Conservation (phyloP, 164 flowering plant genomes). For the Berberis thunbergii region DNA sequence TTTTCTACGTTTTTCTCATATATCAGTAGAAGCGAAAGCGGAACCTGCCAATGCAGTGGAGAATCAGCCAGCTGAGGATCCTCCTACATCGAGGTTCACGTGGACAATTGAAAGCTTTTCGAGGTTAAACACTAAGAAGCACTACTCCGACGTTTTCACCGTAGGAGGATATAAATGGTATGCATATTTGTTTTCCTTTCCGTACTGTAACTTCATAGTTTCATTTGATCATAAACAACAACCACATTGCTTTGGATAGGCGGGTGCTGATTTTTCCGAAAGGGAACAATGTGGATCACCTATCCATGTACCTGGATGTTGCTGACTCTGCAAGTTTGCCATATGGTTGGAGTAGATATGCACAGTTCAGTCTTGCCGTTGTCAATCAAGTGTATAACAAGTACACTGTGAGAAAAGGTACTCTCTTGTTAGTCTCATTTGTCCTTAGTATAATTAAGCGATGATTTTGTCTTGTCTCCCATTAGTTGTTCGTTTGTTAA, state of each 20-base stretch:
- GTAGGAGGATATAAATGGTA: neutral
- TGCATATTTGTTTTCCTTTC: neutral
- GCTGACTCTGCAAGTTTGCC: neutral
- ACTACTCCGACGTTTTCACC: neutral
- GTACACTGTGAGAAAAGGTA: conserved; percentile 49
- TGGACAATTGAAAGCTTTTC: conserved; percentile 24
- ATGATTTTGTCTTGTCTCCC: too few relatives aligned
- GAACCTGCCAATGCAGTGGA: conserved; percentile 35
- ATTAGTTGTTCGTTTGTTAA: too few relatives aligned
- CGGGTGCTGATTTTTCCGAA: conserved; percentile 29
- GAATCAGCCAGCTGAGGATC: conserved; percentile 46
- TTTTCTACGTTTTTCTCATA: neutral
- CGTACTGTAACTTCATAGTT: neutral
- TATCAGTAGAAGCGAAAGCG: conserved; percentile 10
- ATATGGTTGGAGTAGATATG: neutral
- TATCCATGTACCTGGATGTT: conserved; percentile 66
- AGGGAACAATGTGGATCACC: conserved; percentile 53
- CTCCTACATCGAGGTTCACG: conserved; percentile 49
- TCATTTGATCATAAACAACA: neutral
- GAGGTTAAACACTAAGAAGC: neutral
- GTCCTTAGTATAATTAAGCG: neutral
- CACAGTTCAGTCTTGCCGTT: neutral
- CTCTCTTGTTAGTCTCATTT: neutral
- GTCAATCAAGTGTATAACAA: conserved; percentile 39
- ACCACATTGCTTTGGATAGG: neutral